These are phyloP conservation scores for Metschnikowia drakensbergensis DNA, from an alignment of 805 yeast species.

Conservation along the genomic window DNA sequence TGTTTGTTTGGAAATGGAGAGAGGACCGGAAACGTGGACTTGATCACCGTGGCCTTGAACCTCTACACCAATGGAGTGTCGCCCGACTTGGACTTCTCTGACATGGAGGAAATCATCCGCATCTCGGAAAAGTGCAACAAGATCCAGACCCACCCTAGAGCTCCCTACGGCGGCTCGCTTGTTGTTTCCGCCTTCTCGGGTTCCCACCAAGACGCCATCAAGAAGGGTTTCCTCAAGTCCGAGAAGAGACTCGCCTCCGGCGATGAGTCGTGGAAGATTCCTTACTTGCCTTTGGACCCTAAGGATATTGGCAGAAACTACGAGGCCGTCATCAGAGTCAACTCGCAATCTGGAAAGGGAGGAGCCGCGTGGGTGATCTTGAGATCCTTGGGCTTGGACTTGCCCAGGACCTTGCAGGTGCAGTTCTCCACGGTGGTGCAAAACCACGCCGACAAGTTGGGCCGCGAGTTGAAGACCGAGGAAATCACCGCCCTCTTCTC, in stretches of 20 bases:
- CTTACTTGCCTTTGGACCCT: conserved; percentile 79
- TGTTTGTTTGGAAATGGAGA: conserved; percentile 83
- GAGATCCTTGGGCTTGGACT: conserved; percentile 65
- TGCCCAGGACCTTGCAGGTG: conserved; percentile 70
- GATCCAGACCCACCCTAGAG: conserved; percentile 68
- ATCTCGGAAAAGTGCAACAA: conserved; percentile 74
- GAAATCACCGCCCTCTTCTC: conserved; percentile 61
- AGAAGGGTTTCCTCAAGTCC: conserved; percentile 58
- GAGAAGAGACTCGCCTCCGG: conserved; percentile 49
- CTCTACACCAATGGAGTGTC: conserved; percentile 75
- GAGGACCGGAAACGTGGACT: conserved; percentile 80
- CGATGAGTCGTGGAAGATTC: conserved; percentile 55
- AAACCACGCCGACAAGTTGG: conserved; percentile 56
- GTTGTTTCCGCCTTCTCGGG: conserved; percentile 80
- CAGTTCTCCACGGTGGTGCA: conserved; percentile 65
- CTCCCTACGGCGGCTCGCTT: conserved; percentile 76
- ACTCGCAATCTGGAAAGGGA: conserved; percentile 85
- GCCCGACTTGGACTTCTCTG: conserved; percentile 69
- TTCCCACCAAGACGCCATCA: conserved; percentile 67
- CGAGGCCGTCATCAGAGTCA: conserved; percentile 79
- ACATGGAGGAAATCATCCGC: conserved; percentile 61
- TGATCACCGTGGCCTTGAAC: conserved; percentile 70
- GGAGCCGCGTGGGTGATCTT: conserved; percentile 83
- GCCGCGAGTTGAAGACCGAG: conserved; percentile 64
- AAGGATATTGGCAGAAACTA: conserved; percentile 75